Base-by-base conservation (phyloP, 2,329 filamentous ascomycete genomes). In the Stachybotrys elegans region DNA sequence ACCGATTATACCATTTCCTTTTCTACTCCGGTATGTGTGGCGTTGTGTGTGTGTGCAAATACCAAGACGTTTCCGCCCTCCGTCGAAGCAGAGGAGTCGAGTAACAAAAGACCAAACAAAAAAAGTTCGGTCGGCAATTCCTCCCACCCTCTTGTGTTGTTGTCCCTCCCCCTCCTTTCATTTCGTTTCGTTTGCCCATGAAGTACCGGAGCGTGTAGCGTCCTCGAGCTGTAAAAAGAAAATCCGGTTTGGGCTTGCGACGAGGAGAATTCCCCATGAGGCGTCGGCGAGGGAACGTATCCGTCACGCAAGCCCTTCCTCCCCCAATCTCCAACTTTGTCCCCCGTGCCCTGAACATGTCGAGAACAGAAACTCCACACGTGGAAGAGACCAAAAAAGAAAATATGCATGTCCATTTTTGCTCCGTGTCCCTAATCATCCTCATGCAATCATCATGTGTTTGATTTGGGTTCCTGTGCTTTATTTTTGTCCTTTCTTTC, bases 21-120 rank as follows among this genome's bases (percentile, higher is more conserved):
- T 59, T 59, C 60, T 62, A 63, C 58, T 62, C 59, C 60, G 58
- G 57, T 6, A 51, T n/a, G n/a, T n/a, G n/a, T n/a, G n/a, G n/a
- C n/a, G n/a, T n/a, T n/a, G n/a, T 60, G 54, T 56, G 60, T 57
- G 25, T 36, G 34, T 36, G 34, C 21, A 32, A 59, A 61, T 60
- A 62, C 56, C 59, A 55, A 60, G 55, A 59, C 56, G 57, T 54
- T 47, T 48, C 43, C 48, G 43, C 35, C 46, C 44, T 40, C 45
- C 47, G 44, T 41, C 42, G 34, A 4, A 36, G 13, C 4, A 36
- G 14, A 36, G 17, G 21, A 20, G 21, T 11, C 6, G 5, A 13
- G 29, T 5, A 5, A 32, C 14, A 32, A 12, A 32, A 12, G 11
- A 5, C 14, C 14, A 32, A 16, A 32, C 14, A 32, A 16, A 16